A percentile compares a stretch with the other conserved stretches of the same genome.
Evolutionary conservation across 2,329 filamentous ascomycete genomes (phyloP).

Genomic region (Penicillium griseofulvum): DNA sequence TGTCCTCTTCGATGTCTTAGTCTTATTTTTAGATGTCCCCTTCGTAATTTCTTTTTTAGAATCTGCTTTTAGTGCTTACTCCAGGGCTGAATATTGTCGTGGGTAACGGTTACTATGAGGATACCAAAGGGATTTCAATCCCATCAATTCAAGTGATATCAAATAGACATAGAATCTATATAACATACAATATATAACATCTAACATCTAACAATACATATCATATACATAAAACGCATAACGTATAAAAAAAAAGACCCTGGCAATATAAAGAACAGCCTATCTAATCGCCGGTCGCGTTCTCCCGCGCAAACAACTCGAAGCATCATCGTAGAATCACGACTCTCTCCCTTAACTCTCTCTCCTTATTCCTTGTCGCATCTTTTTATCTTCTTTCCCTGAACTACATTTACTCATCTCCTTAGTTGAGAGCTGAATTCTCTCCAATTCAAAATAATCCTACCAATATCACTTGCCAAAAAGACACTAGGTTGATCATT

Average conservation of each 20-base stretch:
- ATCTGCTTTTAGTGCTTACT: neutral
- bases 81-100: neutral
- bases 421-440: neutral
- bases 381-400: neutral
- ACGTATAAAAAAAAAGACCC: no score
- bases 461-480: slow-evolving; percentile 6
- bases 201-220: no score
- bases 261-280: neutral
- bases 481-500: slow-evolving; percentile 8
- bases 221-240: no score
- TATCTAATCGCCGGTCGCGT: slow-evolving; percentile 30
- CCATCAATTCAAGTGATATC: no score
- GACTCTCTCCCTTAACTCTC: slow-evolving; percentile 10
- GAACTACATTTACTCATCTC: neutral
- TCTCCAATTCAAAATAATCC: slow-evolving; percentile 2
- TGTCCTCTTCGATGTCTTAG: neutral
- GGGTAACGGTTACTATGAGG: no score
- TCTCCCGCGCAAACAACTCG: slow-evolving; percentile 26
- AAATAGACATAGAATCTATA: no score
- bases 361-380: neutral
- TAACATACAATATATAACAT: no score
- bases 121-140: neutral
- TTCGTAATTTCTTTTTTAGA: neutral
- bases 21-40: no score
- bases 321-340: slow-evolving; percentile 27